Percentiles rank a stretch among this genome's conserved stretches.
phyloP scores from a whole-genome alignment of 371 early-diverging fungal genomes.

The Mucor saturninus region DNA sequence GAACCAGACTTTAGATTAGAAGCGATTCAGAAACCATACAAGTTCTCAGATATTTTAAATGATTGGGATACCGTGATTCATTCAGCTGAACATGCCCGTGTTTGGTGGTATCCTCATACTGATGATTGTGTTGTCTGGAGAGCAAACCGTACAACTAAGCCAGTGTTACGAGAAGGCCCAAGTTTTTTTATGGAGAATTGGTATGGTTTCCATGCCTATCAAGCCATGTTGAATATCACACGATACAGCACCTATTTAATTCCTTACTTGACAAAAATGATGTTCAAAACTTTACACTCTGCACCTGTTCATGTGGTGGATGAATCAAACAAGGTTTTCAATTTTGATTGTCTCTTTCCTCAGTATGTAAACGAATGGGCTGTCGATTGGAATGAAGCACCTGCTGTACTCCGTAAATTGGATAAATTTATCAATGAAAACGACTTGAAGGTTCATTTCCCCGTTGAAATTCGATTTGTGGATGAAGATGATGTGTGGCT shows the following conservation, averaged over 20 bases:
- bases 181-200: slow-evolving; percentile 59
- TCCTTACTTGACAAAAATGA: slow-evolving; percentile 60
- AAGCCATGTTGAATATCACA: slow-evolving; percentile 67
- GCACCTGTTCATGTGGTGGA: slow-evolving; percentile 61
- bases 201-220: slow-evolving; percentile 68
- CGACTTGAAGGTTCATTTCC: slow-evolving; percentile 72
- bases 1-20: slow-evolving; percentile 74
- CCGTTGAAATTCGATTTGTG: slow-evolving; percentile 84
- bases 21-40: slow-evolving; percentile 70
- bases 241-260: slow-evolving; percentile 64
- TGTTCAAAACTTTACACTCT: slow-evolving; percentile 58
- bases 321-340: slow-evolving; percentile 75
- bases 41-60: slow-evolving; percentile 61
- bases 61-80: slow-evolving; percentile 60
- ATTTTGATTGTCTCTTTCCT: slow-evolving; percentile 84
- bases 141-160: slow-evolving; percentile 68
- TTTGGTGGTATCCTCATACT: slow-evolving; percentile 90
- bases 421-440: slow-evolving; percentile 61
- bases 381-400: slow-evolving; percentile 70
- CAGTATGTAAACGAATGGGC: slow-evolving; percentile 92
- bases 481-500: slow-evolving; percentile 78
- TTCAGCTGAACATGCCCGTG: slow-evolving; percentile 78
- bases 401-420: slow-evolving; percentile 67
- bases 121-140: slow-evolving; percentile 80
- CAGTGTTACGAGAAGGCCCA: slow-evolving; percentile 25